Evolutionary conservation across 371 early-diverging fungal species (phyloP).

Genomic region (Saksenaea oblongispora): DNA sequence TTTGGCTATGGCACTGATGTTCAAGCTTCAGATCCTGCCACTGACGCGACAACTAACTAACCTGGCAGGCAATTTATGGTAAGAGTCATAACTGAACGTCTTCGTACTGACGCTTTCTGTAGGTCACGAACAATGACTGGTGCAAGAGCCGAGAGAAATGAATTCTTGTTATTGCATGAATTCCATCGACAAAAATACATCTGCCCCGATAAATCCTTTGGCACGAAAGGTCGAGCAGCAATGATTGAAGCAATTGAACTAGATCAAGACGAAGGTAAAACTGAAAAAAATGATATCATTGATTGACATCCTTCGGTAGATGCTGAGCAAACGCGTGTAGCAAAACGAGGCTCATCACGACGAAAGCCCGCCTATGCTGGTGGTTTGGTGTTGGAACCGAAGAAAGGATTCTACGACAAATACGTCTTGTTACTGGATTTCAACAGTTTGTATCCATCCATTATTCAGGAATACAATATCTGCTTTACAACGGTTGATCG

Average conservation of each 20-base stretch:
- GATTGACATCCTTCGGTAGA: slow-evolving; percentile 15
- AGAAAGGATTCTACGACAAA: slow-evolving; percentile 96
- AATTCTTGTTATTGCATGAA: slow-evolving; percentile 96
- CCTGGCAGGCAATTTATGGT: slow-evolving; percentile 96
- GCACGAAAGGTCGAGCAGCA: slow-evolving; percentile 20
- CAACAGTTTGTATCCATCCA: slow-evolving; percentile 99
- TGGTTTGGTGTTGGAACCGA: slow-evolving; percentile 99
- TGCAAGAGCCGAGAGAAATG: slow-evolving; percentile 98
- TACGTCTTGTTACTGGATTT: slow-evolving; percentile 98
- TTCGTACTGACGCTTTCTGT: neutral
- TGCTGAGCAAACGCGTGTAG: slow-evolving; percentile 35
- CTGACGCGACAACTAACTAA: slow-evolving; percentile 93
- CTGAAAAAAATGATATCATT: neutral
- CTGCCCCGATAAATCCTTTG: slow-evolving; percentile 81
- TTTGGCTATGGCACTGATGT: slow-evolving; percentile 82
- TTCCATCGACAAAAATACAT: slow-evolving; percentile 91
- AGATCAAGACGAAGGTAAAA: slow-evolving; percentile 48
- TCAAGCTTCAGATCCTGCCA: slow-evolving; percentile 88
- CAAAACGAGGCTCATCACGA: slow-evolving; percentile 45
- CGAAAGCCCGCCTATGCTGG: slow-evolving; percentile 96
- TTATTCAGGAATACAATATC: slow-evolving; percentile 99
- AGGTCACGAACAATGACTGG: slow-evolving; percentile 87
- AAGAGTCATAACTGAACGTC: slow-evolving; percentile 1
- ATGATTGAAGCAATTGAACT: slow-evolving; percentile 46
- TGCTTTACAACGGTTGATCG: slow-evolving; percentile 98